phyloP scores from a whole-genome alignment of 345 rosid species.

The Kandelia obovata region DNA sequence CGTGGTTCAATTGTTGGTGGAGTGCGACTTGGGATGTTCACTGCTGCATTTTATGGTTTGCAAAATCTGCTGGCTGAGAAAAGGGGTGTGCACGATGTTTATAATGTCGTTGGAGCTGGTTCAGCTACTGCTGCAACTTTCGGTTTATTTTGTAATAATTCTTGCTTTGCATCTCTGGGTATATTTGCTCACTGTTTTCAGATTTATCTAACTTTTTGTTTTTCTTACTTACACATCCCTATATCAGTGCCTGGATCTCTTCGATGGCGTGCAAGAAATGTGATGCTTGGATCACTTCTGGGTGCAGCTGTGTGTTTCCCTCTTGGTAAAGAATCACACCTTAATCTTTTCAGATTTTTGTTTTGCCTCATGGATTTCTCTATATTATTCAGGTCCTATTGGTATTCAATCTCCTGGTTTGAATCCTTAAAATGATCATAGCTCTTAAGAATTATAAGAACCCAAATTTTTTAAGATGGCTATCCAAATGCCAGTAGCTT shows the following conservation, averaged over 20 bases:
- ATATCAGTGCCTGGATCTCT: slow-evolving; percentile 80
- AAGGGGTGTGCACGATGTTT: slow-evolving; percentile 73
- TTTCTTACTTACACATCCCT: slow-evolving; percentile 10
- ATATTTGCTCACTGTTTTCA: background rate
- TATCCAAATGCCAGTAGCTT: background rate
- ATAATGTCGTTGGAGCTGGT: slow-evolving; percentile 83
- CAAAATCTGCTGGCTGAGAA: slow-evolving; percentile 81
- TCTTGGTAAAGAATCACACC: slow-evolving; percentile 45
- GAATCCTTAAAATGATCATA: background rate
- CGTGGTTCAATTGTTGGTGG: slow-evolving; percentile 92
- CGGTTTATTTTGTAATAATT: slow-evolving; percentile 63
- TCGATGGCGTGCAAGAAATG: slow-evolving; percentile 78
- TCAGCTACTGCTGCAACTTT: slow-evolving; percentile 91
- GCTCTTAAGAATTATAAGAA: background rate
- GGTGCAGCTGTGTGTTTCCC: slow-evolving; percentile 82
- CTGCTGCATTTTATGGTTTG: slow-evolving; percentile 71
- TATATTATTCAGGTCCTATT: background rate
- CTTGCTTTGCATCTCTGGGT: background rate
- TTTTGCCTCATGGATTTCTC: background rate
- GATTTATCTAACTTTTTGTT: background rate
- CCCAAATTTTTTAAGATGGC: background rate
- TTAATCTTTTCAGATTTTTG: background rate
- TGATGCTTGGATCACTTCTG: slow-evolving; percentile 67
- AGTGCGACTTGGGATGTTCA: slow-evolving; percentile 86
- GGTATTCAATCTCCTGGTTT: background rate